Percentiles rank a stretch among this genome's conserved stretches.
phyloP scores from a whole-genome alignment of 768 basidiomycete species.

The Suillus discolor region DNA sequence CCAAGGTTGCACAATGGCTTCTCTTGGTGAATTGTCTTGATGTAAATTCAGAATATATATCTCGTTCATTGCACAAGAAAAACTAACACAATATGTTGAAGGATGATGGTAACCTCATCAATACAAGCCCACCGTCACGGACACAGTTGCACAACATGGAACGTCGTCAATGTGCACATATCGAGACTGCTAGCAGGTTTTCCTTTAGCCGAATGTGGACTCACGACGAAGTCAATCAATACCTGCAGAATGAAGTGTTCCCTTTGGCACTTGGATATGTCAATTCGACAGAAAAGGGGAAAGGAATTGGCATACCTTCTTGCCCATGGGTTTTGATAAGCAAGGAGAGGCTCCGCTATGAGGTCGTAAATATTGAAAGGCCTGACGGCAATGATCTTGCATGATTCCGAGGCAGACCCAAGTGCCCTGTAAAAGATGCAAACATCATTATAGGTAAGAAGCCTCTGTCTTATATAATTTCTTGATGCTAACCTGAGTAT shows the following conservation, averaged over 20 bases:
- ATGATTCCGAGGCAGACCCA: constrained; percentile 1
- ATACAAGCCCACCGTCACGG: neutral
- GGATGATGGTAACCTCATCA: neutral
- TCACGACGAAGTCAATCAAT: neutral
- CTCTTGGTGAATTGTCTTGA: neutral
- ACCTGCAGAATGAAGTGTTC: neutral
- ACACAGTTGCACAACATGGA: neutral
- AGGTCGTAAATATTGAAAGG: neutral
- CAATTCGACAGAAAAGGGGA: neutral
- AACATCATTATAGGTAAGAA: constrained; percentile 7
- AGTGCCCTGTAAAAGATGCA: neutral
- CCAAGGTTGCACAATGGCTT: neutral
- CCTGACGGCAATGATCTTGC: neutral
- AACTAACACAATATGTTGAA: neutral
- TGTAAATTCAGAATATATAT: neutral
- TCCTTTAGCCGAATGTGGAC: neutral
- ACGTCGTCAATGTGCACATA: neutral
- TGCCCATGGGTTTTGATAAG: constrained; percentile 4
- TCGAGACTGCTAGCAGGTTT: neutral
- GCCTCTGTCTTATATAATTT: neutral
- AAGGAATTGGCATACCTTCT: neutral
- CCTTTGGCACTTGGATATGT: neutral
- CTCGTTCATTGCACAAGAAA: neutral
- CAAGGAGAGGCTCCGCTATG: constrained; percentile 7
- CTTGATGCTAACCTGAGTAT: neutral